These are phyloP conservation scores for Aphanoascus verrucosus DNA, from an alignment of 2,329 filamentous ascomycete species.

Conservation along the genomic window DNA sequence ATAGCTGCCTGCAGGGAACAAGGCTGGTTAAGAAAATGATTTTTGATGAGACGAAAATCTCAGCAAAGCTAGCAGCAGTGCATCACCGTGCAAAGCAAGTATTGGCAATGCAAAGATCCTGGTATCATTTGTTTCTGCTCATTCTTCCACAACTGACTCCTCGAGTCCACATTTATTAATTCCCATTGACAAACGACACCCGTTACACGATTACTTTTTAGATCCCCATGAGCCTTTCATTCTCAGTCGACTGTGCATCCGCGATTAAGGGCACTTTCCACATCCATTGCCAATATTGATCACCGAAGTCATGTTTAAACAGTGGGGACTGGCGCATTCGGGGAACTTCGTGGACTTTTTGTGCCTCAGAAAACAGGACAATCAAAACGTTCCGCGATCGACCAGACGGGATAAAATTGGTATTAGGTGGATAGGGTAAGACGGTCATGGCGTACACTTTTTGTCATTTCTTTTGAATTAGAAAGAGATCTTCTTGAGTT, in stretches of 20 bases:
- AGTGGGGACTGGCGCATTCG: neutral
- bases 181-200: neutral
- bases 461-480: neutral
- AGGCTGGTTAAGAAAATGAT: neutral
- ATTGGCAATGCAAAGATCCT: constrained; percentile 1
- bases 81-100: constrained; percentile 8
- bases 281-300: neutral
- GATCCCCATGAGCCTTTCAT: neutral
- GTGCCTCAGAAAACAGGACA: neutral
- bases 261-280: constrained; percentile 1
- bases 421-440: neutral
- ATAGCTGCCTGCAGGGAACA: neutral
- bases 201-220: neutral
- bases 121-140: constrained; percentile 7
- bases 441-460: neutral
- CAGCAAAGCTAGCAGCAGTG: constrained; percentile 10
- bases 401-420: neutral
- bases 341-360: neutral
- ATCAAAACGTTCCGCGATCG: neutral
- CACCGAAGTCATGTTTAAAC: neutral
- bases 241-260: neutral
- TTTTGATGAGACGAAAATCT: neutral
- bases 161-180: neutral
- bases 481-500: constrained; percentile 1
- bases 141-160: constrained; percentile 3